phyloP scores from a whole-genome alignment of 2,329 filamentous ascomycete genomes.

The Trichoderma polysporum region DNA sequence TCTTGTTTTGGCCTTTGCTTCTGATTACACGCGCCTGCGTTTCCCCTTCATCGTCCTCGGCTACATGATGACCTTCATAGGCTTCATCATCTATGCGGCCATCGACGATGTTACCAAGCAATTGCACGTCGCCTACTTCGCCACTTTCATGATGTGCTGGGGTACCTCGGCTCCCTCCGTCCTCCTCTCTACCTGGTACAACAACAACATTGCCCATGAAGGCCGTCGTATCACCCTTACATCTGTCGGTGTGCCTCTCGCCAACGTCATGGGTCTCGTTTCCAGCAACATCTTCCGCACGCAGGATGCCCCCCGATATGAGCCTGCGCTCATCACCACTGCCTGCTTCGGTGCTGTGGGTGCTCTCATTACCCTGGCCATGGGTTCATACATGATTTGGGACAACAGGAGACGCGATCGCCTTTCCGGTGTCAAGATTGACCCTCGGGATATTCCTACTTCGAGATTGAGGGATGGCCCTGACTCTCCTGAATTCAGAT shows the following conservation, averaged over 20 bases:
- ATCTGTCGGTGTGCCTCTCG: slow-evolving; percentile 69
- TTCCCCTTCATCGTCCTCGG: slow-evolving; percentile 74
- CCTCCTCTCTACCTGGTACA: slow-evolving; percentile 66
- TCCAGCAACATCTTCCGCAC: slow-evolving; percentile 66
- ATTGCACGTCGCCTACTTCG: slow-evolving; percentile 69
- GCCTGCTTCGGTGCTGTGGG: slow-evolving; percentile 64
- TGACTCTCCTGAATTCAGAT: slow-evolving; percentile 47
- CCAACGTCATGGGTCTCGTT: slow-evolving; percentile 75
- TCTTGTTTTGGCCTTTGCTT: slow-evolving; percentile 68
- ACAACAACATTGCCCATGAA: slow-evolving; percentile 80
- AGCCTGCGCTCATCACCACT: slow-evolving; percentile 63
- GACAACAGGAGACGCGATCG: slow-evolving; percentile 54
- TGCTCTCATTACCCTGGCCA: slow-evolving; percentile 49
- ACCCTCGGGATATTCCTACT: slow-evolving; percentile 48
- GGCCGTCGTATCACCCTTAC: slow-evolving; percentile 69
- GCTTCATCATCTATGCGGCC: slow-evolving; percentile 75
- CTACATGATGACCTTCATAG: slow-evolving; percentile 71
- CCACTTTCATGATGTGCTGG: slow-evolving; percentile 81
- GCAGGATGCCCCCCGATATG: slow-evolving; percentile 65
- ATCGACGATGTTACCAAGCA: slow-evolving; percentile 62
- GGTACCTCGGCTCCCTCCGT: slow-evolving; percentile 74
- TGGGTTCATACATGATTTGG: slow-evolving; percentile 63
- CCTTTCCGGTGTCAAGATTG: slow-evolving; percentile 49
- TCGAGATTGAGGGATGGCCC: slow-evolving; percentile 51
- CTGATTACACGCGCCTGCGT: slow-evolving; percentile 64